These are phyloP conservation scores for Melanogaster broomeanus DNA, from an alignment of 768 basidiomycete species.

Conservation along the genomic window DNA sequence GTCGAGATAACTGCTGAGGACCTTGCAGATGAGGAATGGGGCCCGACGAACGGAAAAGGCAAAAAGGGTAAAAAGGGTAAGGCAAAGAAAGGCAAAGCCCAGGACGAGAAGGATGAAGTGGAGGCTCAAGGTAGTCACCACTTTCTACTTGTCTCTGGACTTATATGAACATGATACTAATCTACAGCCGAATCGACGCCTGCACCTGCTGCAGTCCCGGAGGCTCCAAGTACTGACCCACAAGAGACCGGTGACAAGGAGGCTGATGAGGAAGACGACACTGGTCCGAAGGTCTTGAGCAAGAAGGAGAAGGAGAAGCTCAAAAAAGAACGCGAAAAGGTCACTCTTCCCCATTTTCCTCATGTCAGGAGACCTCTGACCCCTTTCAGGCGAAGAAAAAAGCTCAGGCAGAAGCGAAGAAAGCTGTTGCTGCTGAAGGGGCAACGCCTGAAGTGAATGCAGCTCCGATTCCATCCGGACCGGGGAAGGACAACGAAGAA, in stretches of 20 bases:
- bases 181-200: constrained; percentile 24
- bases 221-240: constrained; percentile 27
- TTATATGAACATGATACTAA: constrained; percentile 8
- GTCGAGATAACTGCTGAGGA: constrained; percentile 68
- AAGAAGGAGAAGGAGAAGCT: constrained; percentile 98
- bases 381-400: constrained; percentile 64
- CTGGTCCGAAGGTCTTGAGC: constrained; percentile 68
- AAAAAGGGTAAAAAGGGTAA: constrained; percentile 25
- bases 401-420: constrained; percentile 89
- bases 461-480: constrained; percentile 30
- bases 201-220: constrained; percentile 28
- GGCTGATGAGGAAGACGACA: constrained; percentile 52
- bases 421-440: constrained; percentile 38
- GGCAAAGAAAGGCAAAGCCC: constrained; percentile 19
- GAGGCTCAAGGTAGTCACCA: constrained; percentile 9
- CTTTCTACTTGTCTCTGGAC: neutral
- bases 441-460: constrained; percentile 31
- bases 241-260: constrained; percentile 40
- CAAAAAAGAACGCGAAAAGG: constrained; percentile 98
- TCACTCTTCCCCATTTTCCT: constrained; percentile 26
- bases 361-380: constrained; percentile 10
- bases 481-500: constrained; percentile 56
- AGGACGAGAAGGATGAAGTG: constrained; percentile 15
- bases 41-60: constrained; percentile 35
- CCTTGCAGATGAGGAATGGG: constrained; percentile 75